These are phyloP conservation scores for Macadamia integrifolia DNA, from an alignment of 164 flowering plant genomes.

Conservation along the genomic window DNA sequence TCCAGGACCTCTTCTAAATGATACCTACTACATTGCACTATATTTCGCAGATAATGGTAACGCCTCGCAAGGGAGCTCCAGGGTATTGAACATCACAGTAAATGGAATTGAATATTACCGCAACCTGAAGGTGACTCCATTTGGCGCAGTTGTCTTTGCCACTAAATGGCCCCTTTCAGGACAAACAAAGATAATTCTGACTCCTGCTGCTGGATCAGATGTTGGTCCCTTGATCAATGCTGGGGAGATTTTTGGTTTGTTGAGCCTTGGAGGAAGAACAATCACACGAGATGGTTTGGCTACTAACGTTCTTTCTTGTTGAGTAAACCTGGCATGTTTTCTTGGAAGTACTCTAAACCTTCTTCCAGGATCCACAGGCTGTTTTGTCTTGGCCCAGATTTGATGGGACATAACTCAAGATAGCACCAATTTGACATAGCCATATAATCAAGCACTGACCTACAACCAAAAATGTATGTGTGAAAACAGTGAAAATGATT, in stretches of 20 bases:
- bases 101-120: slow-evolving; percentile 50
- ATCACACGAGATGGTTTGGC: slow-evolving; percentile 69
- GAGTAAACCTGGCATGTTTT: slow-evolving; percentile 2
- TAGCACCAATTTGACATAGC: not conserved
- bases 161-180: slow-evolving; percentile 79
- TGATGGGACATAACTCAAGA: not conserved
- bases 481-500: not conserved
- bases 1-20: slow-evolving; percentile 41
- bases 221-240: slow-evolving; percentile 70
- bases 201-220: slow-evolving; percentile 48
- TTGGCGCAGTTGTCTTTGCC: slow-evolving; percentile 65
- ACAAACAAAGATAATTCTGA: slow-evolving; percentile 48
- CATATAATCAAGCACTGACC: not conserved
- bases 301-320: not conserved
- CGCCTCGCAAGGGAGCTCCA: slow-evolving; percentile 21
- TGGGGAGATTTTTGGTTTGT: slow-evolving; percentile 62
- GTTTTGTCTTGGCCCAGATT: not conserved
- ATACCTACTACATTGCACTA: slow-evolving; percentile 65
- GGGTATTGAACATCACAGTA: slow-evolving; percentile 39
- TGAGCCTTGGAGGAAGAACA: slow-evolving; percentile 69
- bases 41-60: slow-evolving; percentile 54
- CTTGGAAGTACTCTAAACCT: not conserved
- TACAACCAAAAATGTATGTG: not conserved
- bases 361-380: not conserved
- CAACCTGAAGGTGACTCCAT: slow-evolving; percentile 37